phyloP scores from a whole-genome alignment of 2,329 filamentous ascomycete species.

The Rutstroemia sp. region DNA sequence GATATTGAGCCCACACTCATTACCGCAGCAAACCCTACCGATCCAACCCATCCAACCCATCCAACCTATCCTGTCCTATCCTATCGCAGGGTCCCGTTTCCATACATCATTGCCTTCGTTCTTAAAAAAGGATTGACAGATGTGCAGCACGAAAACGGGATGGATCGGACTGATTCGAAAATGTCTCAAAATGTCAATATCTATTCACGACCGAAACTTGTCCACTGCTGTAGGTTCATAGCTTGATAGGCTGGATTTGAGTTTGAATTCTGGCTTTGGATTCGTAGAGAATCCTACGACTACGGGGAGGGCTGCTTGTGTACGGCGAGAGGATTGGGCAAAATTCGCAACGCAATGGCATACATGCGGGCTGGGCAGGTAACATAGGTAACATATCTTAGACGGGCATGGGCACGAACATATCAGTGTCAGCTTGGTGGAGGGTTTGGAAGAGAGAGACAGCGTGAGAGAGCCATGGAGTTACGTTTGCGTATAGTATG shows the following conservation, averaged over 20 bases:
- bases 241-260: neutral
- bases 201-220: constrained; percentile 4
- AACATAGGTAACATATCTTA: no score
- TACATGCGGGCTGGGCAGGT: no score
- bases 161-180: constrained; percentile 4
- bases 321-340: no score
- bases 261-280: neutral
- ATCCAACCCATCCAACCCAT: no score
- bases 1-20: no score
- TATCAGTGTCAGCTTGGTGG: no score
- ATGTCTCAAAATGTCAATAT: constrained; percentile 1
- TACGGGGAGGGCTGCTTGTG: neutral
- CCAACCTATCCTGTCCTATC: neutral
- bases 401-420: no score
- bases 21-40: no score
- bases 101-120: neutral
- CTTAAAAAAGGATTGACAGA: neutral
- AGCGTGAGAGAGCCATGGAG: no score
- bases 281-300: neutral
- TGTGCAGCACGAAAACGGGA: constrained; percentile 2
- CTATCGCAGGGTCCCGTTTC: neutral
- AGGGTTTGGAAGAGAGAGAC: no score
- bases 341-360: no score
- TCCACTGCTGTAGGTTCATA: neutral
- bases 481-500: no score